Base-by-base conservation (phyloP, 2,329 filamentous ascomycete genomes). In the Pseudonectria buxi region DNA sequence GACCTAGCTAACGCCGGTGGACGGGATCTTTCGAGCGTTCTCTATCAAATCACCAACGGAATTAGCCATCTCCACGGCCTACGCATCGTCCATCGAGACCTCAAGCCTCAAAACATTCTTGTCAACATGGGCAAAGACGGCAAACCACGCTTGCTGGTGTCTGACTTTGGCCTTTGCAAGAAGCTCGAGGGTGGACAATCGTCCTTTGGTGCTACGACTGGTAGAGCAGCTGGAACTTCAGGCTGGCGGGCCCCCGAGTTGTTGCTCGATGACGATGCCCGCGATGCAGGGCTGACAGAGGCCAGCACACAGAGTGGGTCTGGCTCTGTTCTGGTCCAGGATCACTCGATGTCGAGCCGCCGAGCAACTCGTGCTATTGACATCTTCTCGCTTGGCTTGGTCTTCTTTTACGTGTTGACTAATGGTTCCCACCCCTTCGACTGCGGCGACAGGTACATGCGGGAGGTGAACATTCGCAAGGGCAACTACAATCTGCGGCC, bases 391-490 rank as follows among this genome's bases (percentile, higher is more conserved):
- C 74, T 98, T 25, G 92, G 92, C 2, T 83, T 95, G 35, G 88
- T 98, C n/a, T 98, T 95, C 68, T 96, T 89, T 65, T 98, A 95
- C 58, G 89, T 96, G n/a, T 72, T 98, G 40, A 95, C 90, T 2
- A 85, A 88, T 43, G 92, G 92, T 12, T 78, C 75, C 2, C 92
- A 98, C 59, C 92, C 92, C 0, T 98, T 94, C 53, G 90, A 95
- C 56, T 89, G 88, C 44, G 89, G 92, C 37, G 88, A 92, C 55
- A 81, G 87, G 32, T 96, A 92, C 68, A 94, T 94, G 78, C 80
- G 92, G 34, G 92, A 98, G 62, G 85, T 94, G 51, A 96, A 98
- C 61, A 96, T 98, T 52, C 88, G 94, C 52, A 94, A 94, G 58
- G 86, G 86, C 45, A 81, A 83, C 39, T 84, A 81, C 57, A 81